Percentiles rank a stretch among this genome's conserved stretches.
These are phyloP conservation scores for Starmera amethionina DNA, from an alignment of 805 yeast species.

Conservation along the genomic window DNA sequence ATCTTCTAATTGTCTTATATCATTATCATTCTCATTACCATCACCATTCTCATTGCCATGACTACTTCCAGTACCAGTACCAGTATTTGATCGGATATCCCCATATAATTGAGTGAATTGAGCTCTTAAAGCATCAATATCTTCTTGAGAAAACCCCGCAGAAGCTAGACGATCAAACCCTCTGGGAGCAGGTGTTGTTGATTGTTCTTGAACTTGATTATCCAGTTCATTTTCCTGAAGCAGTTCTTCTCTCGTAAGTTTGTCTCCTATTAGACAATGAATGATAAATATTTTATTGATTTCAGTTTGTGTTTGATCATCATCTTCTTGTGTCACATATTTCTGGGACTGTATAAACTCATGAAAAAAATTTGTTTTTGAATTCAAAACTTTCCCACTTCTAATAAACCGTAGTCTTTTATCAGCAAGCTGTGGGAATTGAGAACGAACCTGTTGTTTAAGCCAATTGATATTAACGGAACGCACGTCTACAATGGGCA, in stretches of 20 bases:
- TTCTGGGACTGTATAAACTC: constrained; percentile 31
- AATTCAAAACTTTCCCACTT: constrained; percentile 57
- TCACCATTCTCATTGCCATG: background rate
- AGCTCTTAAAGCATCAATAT: constrained; percentile 56
- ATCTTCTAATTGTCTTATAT: constrained; percentile 64
- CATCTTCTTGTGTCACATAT: constrained; percentile 5
- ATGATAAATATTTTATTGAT: constrained; percentile 39
- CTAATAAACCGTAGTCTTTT: constrained; percentile 56
- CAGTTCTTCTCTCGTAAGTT: constrained; percentile 43
- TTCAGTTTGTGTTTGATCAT: background rate
- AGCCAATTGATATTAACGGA: constrained; percentile 29
- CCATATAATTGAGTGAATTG: constrained; percentile 72
- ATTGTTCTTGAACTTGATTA: constrained; percentile 34
- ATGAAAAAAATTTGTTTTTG: constrained; percentile 40
- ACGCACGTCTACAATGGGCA: constrained; percentile 24
- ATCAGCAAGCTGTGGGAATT: constrained; percentile 16
- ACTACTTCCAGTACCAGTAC: background rate
- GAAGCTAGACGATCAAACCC: constrained; percentile 80
- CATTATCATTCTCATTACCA: constrained; percentile 29
- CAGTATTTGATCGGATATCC: constrained; percentile 18
- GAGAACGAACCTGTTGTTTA: constrained; percentile 31
- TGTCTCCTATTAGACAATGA: constrained; percentile 74
- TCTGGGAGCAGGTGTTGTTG: constrained; percentile 57
- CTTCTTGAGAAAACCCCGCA: constrained; percentile 78
- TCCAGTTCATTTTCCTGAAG: constrained; percentile 52